Conservation (phyloP, 2,329 filamentous ascomycete genomes). For the Microsporum ferrugineum region DNA sequence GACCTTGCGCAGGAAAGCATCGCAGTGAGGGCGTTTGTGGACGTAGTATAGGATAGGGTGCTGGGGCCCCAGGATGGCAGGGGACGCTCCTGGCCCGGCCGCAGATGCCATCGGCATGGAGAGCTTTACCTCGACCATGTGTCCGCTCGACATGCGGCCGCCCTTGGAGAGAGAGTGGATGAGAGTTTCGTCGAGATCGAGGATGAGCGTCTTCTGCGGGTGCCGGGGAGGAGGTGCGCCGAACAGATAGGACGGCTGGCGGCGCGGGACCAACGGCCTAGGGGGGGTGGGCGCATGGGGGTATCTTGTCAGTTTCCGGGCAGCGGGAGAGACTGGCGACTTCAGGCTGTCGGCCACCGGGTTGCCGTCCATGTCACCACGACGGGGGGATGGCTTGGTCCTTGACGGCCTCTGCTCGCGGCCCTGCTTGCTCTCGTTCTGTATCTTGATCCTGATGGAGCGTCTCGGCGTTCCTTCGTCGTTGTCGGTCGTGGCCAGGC, state of each 20-base stretch:
- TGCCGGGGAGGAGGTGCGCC: slow-evolving; percentile 33
- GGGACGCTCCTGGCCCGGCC: slow-evolving; percentile 44
- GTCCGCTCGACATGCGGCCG: slow-evolving; percentile 85
- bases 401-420: slow-evolving; percentile 47
- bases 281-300: slow-evolving; percentile 82
- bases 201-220: slow-evolving; percentile 81
- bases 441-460: slow-evolving; percentile 82
- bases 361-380: slow-evolving; percentile 17
- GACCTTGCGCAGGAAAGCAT: slow-evolving; percentile 88
- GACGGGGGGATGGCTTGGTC: slow-evolving; percentile 21
- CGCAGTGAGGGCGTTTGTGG: slow-evolving; percentile 91
- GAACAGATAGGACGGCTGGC: slow-evolving; percentile 74
- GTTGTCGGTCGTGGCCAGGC: slow-evolving; percentile 14
- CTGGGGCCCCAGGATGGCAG: slow-evolving; percentile 55
- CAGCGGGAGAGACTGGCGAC: slow-evolving; percentile 75
- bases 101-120: slow-evolving; percentile 31
- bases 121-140: slow-evolving; percentile 96
- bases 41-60: slow-evolving; percentile 98
- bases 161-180: slow-evolving; percentile 98
- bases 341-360: slow-evolving; percentile 72
- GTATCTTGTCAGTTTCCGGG: slow-evolving; percentile 66
- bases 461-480: slow-evolving; percentile 57
- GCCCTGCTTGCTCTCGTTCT: slow-evolving; percentile 64
- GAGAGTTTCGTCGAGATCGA: slow-evolving; percentile 92
- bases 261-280: slow-evolving; percentile 74